phyloP scores from a whole-genome alignment of 345 rosid species.

The Boechera stricta region DNA sequence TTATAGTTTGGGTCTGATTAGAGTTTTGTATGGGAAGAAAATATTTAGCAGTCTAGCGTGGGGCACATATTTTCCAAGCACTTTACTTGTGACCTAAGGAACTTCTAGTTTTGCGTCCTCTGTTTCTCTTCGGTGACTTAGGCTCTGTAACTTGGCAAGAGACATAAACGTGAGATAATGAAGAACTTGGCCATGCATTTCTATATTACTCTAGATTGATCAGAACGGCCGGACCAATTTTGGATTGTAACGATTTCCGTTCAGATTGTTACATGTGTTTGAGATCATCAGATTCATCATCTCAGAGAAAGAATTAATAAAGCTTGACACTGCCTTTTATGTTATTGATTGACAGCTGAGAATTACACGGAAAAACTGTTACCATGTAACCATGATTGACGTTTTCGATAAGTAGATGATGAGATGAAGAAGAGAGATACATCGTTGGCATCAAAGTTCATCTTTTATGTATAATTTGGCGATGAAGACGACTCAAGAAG shows the following conservation, averaged over 20 bases:
- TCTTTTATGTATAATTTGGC: constrained; percentile 47
- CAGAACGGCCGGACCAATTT: no score
- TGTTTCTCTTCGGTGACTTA: background rate
- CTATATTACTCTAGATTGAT: no score
- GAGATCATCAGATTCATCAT: no score
- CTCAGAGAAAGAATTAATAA: background rate
- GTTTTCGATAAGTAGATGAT: constrained; percentile 22
- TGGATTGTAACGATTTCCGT: no score
- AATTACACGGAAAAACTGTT: constrained; percentile 11
- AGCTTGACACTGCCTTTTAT: constrained; percentile 6
- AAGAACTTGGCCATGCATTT: no score
- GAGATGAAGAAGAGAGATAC: constrained; percentile 16
- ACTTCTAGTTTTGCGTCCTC: background rate
- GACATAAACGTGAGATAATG: no score
- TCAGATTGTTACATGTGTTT: no score
- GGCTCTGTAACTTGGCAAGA: no score
- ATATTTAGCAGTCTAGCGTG: background rate
- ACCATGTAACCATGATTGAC: constrained; percentile 8
- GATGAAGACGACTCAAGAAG: constrained; percentile 49
- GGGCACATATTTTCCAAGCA: background rate
- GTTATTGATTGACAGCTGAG: constrained; percentile 30
- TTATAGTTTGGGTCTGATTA: background rate
- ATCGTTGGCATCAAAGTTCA: constrained; percentile 53
- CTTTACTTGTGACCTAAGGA: constrained; percentile 18
- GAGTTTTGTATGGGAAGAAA: background rate